phyloP scores from a whole-genome alignment of 441 rosid genomes.

The Mallotus repandus region DNA sequence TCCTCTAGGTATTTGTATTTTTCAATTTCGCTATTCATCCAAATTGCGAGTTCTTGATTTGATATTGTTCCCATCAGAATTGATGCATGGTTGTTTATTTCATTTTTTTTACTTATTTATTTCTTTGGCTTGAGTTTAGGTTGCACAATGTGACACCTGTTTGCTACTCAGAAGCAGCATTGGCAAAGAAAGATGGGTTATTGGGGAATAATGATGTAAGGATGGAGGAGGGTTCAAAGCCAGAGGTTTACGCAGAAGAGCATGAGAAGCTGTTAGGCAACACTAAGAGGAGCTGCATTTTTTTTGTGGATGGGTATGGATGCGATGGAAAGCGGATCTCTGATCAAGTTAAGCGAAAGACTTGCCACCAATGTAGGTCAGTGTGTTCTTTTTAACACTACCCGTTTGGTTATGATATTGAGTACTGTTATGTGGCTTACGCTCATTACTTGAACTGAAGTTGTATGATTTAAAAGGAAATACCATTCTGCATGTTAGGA shows the following conservation, averaged over 20 bases:
- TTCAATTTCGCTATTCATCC: not conserved
- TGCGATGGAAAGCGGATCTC: constrained; percentile 66
- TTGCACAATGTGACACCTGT: constrained; percentile 64
- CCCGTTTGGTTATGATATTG: not conserved
- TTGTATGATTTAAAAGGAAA: not conserved
- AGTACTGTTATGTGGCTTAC: not conserved
- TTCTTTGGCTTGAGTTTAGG: constrained; percentile 37
- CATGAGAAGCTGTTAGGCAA: constrained; percentile 74
- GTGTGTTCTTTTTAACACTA: constrained; percentile 8
- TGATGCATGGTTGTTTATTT: too few species aligned
- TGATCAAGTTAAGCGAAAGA: constrained; percentile 74
- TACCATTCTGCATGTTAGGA: not conserved
- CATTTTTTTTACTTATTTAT: not conserved
- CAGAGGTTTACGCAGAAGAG: constrained; percentile 71
- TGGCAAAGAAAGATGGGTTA: constrained; percentile 30
- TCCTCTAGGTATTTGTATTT: constrained; percentile 55
- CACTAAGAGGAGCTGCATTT: constrained; percentile 72
- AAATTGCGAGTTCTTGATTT: not conserved
- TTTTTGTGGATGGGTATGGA: constrained; percentile 77
- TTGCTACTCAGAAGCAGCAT: constrained; percentile 45
- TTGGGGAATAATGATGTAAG: constrained; percentile 22
- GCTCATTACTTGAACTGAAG: not conserved
- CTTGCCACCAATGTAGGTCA: constrained; percentile 97
- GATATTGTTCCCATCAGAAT: not conserved
- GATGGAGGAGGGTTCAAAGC: constrained; percentile 48